Evolutionary conservation across 768 basidiomycete genomes (phyloP), one percentile per base, ranked within the genome.

Genomic region (Boletus huronensis): DNA sequence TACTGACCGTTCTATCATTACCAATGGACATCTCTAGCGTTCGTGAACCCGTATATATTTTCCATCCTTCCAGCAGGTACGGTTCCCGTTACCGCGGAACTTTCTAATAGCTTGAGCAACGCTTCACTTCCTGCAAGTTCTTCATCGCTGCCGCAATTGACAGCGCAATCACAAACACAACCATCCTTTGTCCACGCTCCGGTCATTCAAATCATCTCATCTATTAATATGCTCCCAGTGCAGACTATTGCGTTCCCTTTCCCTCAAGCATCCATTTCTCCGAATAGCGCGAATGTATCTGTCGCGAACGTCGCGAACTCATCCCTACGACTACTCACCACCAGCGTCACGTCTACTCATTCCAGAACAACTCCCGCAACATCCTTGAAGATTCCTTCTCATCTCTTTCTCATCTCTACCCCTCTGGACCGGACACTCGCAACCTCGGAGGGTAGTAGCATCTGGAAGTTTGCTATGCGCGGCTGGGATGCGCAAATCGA

Each of bases 401-500:
- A 79, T 3, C 59, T 80, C 0, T 89, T 82, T 59, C 70, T 89
- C 32, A 66, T 89, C 5, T 84, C 85, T 3, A 90, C 89, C 0
- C 91, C 93, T 0, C 80, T 77, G 2, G 94, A 96, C 58, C 83
- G 84, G 54, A 72, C 80, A 2, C 73, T 82, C 1, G 82, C 85
- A 2, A 68, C 82, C 6, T 70, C 78, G 2, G 87, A 93, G 60
- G 93, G 93, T 3, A 88, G 84, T 56, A 79, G 82, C 1, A 76
- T 98, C 57, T 96, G 93, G 93, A 75, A 77, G 29, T 74, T 95
- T 46, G 58, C 64, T 8, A 86, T 93, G 79, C 82, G 78, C 58
- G 73, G 85, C 0, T 90, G 93, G 87, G 78, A 81, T 6, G 82
- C 85, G 21, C 91, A 96, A 61, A 79, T 97, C 16, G 92, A 96